Evolutionary conservation across 495 filamentous ascomycete genomes (phyloP).

Genomic region (Trichoderma parareesei): DNA sequence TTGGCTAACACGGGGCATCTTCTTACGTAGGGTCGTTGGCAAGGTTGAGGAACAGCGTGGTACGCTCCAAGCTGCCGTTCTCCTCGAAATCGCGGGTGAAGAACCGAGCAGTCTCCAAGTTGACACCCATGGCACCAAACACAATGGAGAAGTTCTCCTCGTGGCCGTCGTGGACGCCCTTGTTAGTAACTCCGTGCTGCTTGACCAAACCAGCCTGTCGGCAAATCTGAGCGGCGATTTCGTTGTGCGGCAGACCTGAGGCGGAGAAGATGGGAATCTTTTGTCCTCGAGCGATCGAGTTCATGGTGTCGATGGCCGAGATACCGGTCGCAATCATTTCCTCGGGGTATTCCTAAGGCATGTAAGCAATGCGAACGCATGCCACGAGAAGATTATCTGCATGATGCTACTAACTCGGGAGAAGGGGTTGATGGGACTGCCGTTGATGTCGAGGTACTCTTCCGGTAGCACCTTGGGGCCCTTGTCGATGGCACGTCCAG

Average conservation of each 20-base stretch:
- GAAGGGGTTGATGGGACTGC: conserved; percentile 97
- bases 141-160: conserved; percentile 99
- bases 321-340: conserved; percentile 99
- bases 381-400: not conserved
- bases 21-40: conserved; percentile 96
- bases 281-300: conserved; percentile 98
- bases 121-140: conserved; percentile 99
- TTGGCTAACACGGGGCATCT: conserved; percentile 10
- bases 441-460: conserved; percentile 98
- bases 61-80: conserved; percentile 96
- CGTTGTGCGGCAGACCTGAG: conserved; percentile 95
- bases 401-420: conserved; percentile 57
- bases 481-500: conserved; percentile 94
- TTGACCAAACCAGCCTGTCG: conserved; percentile 90
- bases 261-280: conserved; percentile 99
- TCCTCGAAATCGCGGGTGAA: conserved; percentile 99
- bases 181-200: conserved; percentile 65
- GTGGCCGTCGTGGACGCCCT: conserved; percentile 92
- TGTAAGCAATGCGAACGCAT: conserved; percentile 14
- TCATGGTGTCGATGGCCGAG: conserved; percentile 99
- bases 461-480: conserved; percentile 97
- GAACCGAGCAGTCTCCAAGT: conserved; percentile 97
- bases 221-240: conserved; percentile 97
- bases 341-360: conserved; percentile 80
- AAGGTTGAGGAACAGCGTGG: conserved; percentile 95